Conservation (phyloP, 2,329 filamentous ascomycete genomes). For the Trichoderma sp. region DNA sequence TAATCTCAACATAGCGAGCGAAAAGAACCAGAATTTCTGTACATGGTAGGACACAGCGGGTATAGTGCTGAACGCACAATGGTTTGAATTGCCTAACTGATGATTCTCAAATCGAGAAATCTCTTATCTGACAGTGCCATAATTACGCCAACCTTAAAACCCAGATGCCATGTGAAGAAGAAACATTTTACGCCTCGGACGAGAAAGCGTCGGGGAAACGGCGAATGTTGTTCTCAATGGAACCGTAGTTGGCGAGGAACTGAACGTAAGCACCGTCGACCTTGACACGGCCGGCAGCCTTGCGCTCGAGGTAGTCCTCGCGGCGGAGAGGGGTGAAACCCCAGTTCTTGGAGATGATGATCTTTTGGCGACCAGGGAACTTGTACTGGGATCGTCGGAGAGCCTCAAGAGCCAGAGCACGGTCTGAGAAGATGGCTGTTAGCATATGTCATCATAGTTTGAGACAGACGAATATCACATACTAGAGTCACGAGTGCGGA, state of each 20-base stretch:
- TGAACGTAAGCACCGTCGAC: conserved; percentile 99
- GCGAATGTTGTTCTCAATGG: conserved; percentile 82
- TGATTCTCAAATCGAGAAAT: conserved; percentile 37
- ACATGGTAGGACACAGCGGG: conserved; percentile 13
- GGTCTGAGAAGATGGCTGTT: conserved; percentile 57
- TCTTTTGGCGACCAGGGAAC: conserved; percentile 99
- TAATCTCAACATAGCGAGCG: neutral
- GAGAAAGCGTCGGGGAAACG: conserved; percentile 93
- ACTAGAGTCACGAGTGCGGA: conserved; percentile 94
- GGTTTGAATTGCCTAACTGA: conserved; percentile 41
- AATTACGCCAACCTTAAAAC: conserved; percentile 48
- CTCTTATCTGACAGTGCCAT: conserved; percentile 46
- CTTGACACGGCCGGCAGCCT: conserved; percentile 89
- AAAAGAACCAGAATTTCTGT: neutral
- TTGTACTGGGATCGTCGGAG: conserved; percentile 99
- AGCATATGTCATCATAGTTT: conserved; percentile 25
- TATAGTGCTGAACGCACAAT: conserved; percentile 33
- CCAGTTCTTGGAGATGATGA: conserved; percentile 99
- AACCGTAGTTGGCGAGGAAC: conserved; percentile 95
- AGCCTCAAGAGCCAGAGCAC: conserved; percentile 92
- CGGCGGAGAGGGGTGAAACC: conserved; percentile 98
- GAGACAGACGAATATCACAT: conserved; percentile 43
- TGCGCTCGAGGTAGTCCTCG: conserved; percentile 96
- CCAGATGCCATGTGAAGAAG: conserved; percentile 41
- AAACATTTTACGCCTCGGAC: conserved; percentile 51